phyloP scores from a whole-genome alignment of 2,329 filamentous ascomycete species.

The Nothophaeocryptopus gaeumannii region DNA sequence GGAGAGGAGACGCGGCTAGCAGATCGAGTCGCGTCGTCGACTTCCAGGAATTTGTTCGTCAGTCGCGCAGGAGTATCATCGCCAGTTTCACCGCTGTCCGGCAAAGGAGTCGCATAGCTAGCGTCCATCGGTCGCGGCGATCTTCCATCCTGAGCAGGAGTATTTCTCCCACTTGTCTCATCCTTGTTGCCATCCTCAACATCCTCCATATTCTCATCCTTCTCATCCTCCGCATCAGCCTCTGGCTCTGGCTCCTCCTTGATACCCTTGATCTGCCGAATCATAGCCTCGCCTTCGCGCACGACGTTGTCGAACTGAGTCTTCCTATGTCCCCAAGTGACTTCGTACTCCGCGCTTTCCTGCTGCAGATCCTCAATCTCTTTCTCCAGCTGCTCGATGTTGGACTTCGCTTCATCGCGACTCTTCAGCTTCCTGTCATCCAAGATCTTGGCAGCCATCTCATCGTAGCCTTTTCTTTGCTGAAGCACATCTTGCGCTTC shows the following conservation, averaged over 20 bases:
- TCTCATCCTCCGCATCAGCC: slow-evolving; percentile 69
- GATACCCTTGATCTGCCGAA: slow-evolving; percentile 85
- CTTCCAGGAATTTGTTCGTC: slow-evolving; percentile 29
- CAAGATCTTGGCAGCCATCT: slow-evolving; percentile 81
- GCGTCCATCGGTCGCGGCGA: slow-evolving; percentile 26
- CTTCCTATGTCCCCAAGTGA: slow-evolving; percentile 78
- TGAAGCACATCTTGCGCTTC: slow-evolving; percentile 71
- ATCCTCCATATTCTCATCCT: slow-evolving; percentile 55
- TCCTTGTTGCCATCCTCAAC: slow-evolving; percentile 40
- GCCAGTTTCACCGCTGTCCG: slow-evolving; percentile 31
- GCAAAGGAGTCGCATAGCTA: slow-evolving; percentile 40
- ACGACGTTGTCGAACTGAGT: slow-evolving; percentile 87
- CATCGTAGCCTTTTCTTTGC: slow-evolving; percentile 81
- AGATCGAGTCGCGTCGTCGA: slow-evolving; percentile 25
- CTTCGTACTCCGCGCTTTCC: slow-evolving; percentile 77
- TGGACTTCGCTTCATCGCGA: slow-evolving; percentile 76
- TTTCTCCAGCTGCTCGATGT: slow-evolving; percentile 76
- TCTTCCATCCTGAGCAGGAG: slow-evolving; percentile 43
- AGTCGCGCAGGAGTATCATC: slow-evolving; percentile 23
- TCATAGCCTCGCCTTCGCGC: slow-evolving; percentile 82
- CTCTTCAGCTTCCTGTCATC: slow-evolving; percentile 74
- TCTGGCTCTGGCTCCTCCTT: slow-evolving; percentile 89
- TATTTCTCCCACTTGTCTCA: slow-evolving; percentile 45
- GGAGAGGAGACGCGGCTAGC: slow-evolving; percentile 27
- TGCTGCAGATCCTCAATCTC: slow-evolving; percentile 85